Evolutionary conservation across 192 early-diverging fungal species (phyloP), one percentile per base, ranked within the genome.

Genomic region (Lobosporangium transversale): DNA sequence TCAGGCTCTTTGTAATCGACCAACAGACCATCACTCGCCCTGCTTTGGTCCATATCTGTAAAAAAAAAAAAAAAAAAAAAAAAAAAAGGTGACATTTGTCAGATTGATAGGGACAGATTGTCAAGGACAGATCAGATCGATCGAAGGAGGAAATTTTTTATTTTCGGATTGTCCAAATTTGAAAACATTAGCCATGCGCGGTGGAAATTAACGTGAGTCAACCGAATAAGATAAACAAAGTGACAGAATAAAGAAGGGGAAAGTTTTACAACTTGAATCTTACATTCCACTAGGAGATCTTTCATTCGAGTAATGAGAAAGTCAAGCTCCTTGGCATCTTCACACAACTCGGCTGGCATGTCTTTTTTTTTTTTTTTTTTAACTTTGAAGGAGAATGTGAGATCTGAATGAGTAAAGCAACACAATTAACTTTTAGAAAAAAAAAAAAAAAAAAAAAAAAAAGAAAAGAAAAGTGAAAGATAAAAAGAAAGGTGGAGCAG

Each of bases 11-110:
- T 64, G 50, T 79, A 81, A 3, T 84, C 54, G 21, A 87, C 75
- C 2, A 85, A 65, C 43, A 30, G 49, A 10, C 63, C 66, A 3
- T 75, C 65, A n/a, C 58, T 57, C 43, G 76, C 49, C 51, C 81
- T 53, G 53, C 84, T 75, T 18, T 82, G 64, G 27, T 78, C 70
- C 33, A 87, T 68, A 73, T 84, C 86, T 87, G 58, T 21, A 23
- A 32, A 51, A 30, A 8, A 15, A 32, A 24, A 17, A 3, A 15
- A 53, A 51, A 61, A 9, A 1, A 12, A 32, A 47, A 51, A 32
- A 14, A 30, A 30, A 32, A 12, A 24, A 24, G 32, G 14, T 7
- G 21, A 37, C 49, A 63, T 51, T 63, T 36, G 48, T 53, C 49
- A 49, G 42, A 48, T 56, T 51, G 44, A 37, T n/a, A n/a, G n/a